Base-by-base conservation (phyloP, 257 asterid species). In the Plectranthus barbatus region DNA sequence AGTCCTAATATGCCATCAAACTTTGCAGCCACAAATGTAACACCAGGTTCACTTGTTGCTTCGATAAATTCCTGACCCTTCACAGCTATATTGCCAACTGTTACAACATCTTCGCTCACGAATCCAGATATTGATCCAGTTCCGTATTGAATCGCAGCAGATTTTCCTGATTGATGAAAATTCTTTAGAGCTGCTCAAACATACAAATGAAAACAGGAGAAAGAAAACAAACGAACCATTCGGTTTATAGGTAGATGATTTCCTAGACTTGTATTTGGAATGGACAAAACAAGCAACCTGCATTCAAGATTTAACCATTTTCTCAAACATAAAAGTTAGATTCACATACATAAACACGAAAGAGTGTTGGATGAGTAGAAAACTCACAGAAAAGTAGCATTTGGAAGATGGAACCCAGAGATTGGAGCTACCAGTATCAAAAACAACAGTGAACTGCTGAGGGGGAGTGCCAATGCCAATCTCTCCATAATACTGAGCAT, bases 401-500 rank as follows among this genome's bases (percentile, higher is more conserved):
- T 85, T 80, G 0, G 96, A 21, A 20, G 99, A 93, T 9, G 99
- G 99, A 26, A 93, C 96, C 99, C 99, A 93, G 51, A 93, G 66
- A 74, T 93, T 87, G 60, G 99, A 84, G 86, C 99, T 93, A 14
- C 99, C 99, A 3, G 99, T 93, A 40, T 93, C 99, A 18, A 90
- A 93, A 64, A 93, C 80, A 56, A 93, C 95, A n/a, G 96, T 87
- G 62, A 93, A 87, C 33, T 78, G 90, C 77, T 93, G 97, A 29
- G 94, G 91, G 2, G 97, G 99, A n/a, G 91, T 72, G 48, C 99
- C 99, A 24, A 93, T 12, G 20, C 90, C 90, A 68, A 93, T 84
- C 82, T 84, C 97, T n/a, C 99, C 99, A 74, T 69, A 90, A 79
- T 93, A 93, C 81, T 93, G 99, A 72, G 99, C 99, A 76, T 93